Conservation (phyloP, 306 rosid genomes). For the Elaeagnus macrophylla region DNA sequence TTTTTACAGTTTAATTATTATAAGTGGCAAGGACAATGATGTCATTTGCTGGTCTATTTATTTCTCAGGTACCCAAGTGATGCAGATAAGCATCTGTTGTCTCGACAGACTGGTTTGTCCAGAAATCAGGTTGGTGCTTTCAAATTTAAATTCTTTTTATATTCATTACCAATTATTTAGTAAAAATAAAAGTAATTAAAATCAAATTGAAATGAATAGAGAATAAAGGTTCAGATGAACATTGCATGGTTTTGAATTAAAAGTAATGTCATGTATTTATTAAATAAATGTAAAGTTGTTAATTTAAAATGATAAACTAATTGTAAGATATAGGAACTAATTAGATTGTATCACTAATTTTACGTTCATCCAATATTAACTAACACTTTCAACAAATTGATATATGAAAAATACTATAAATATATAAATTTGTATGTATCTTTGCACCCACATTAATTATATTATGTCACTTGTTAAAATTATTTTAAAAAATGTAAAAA, state of each 20-base stretch:
- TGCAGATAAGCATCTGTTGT: slow-evolving; percentile 91
- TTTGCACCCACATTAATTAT: no score
- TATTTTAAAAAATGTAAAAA: no score
- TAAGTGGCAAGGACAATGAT: slow-evolving; percentile 49
- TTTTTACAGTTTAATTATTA: slow-evolving; percentile 38
- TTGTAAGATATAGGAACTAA: no score
- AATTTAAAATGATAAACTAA: no score
- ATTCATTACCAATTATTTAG: slow-evolving; percentile 10
- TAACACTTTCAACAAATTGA: no score
- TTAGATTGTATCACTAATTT: no score
- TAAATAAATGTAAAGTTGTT: no score
- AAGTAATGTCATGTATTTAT: slow-evolving; percentile 23
- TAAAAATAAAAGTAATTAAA: background rate
- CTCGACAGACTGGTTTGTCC: slow-evolving; percentile 85
- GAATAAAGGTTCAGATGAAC: slow-evolving; percentile 26
- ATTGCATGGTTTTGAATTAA: slow-evolving; percentile 37
- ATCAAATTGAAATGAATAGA: background rate
- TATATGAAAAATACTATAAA: no score
- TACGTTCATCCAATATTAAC: no score
- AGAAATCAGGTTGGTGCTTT: slow-evolving; percentile 70
- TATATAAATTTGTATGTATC: no score
- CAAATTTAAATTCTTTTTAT: background rate
- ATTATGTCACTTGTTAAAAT: no score
- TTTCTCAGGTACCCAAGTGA: slow-evolving; percentile 95
- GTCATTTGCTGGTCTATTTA: slow-evolving; percentile 67